Base-by-base conservation (phyloP, 345 rosid species). In the Carallia brachiata region DNA sequence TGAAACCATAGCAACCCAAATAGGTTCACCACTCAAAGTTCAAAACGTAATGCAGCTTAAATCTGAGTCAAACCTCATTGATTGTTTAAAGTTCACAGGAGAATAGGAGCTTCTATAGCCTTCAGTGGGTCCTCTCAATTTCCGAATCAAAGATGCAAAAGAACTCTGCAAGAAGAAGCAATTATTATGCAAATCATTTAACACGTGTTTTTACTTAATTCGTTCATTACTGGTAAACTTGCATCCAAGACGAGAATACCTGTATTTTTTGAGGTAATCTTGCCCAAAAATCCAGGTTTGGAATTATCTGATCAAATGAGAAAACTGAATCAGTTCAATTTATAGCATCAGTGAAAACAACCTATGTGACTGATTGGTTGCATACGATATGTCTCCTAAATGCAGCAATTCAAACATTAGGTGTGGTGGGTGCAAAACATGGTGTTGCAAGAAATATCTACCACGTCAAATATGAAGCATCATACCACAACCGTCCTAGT, bases 201-300 rank as follows among this genome's bases (percentile, higher is more conserved):
- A 52, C 32, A 36, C 30, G 59, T 44, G 57, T 36, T 7, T 39
- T 44, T 30, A 67, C 48, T 7, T 39, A 57, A 19, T 18, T 23
- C n/a, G 7, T 37, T 6, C 23, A 5, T 52, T 31, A 23, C 23
- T 27, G 44, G 58, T 31, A n/a, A 30, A 37, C 40, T n/a, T n/a
- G 2, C 6, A 31, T 28, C 65, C 47, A 71, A 30, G 50, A 37
- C 30, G 52, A 27, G 30, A 72, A 47, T 84, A 95, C 98, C 91
- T 89, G 91, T 56, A 72, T 81, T 78, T 84, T 90, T 66, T 80
- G 97, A 12, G 92, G 98, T 75, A 90, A 47, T 77, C 86, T 81
- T 73, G 70, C 75, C 99, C 99, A 95, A 66, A 89, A 79, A 73
- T 88, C 96, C 79, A 85, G 44, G 82, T 92, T 92, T 0, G 98